Evolutionary conservation across 1,139 yeast genomes (phyloP), one percentile per base, ranked within the genome.

Genomic region (Pichia terricola): DNA sequence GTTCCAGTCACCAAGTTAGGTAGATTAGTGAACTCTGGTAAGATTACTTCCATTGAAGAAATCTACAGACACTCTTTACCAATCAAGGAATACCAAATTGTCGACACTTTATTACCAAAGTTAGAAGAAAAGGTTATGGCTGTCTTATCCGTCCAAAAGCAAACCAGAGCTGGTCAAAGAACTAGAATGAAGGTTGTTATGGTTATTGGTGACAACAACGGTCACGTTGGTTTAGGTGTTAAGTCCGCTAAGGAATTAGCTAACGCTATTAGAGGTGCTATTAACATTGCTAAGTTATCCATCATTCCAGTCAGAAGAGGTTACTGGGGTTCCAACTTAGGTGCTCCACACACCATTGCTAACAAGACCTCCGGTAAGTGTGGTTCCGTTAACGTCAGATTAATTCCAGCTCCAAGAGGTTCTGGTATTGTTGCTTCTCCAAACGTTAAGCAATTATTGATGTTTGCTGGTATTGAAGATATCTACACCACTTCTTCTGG

Each of bases 361-460:
- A 76, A 83, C 77, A 91, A 91, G 88, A 87, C 89, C 69, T 84
- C 97, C 60, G 97, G 97, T 80, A 89, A 88, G 87, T 89, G 96
- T 80, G 97, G 97, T 81, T 89, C 97, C 73, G 97, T 91, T 68
- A 72, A 82, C 56, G 95, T 88, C 62, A 89, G 97, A 85, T 84
- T 91, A 70, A 89, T 91, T 68, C 99, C 99, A 73, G 99, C 99
- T 62, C 98, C 99, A 81, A 94, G 99, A 82, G 99, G 99, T 89
- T 88, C 95, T 72, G 97, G 97, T 83, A 87, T 91, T 69, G 96
- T 91, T 64, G 99, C 99, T 68, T 94, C 98, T 62, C 98, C 98
- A 72, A 96, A 95, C 62, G 97, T 91, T 72, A 91, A 88, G 85
- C 88, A 88, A 78, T 81, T 91, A 75, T 77, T 94, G 78, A 95